A percentile compares a stretch with the other conserved stretches of the same genome.
These are phyloP conservation scores for Albugo candida DNA, from an alignment of 352 stramenopile genomes.

Conservation along the genomic window DNA sequence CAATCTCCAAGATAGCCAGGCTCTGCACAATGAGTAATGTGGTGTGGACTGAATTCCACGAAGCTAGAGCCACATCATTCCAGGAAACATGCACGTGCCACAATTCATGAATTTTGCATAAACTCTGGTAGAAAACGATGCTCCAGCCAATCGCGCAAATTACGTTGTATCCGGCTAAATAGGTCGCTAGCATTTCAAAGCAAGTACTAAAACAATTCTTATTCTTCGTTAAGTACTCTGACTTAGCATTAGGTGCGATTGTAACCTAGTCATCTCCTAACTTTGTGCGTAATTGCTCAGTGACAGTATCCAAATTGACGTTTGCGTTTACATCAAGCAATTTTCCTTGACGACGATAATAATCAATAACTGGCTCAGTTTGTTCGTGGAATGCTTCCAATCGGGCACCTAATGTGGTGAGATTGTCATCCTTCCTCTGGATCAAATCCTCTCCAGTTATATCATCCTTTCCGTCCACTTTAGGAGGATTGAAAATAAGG, in stretches of 20 bases:
- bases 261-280: constrained; percentile 37
- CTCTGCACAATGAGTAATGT: constrained; percentile 83
- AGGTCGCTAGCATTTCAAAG: constrained; percentile 35
- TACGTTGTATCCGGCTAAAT: constrained; percentile 57
- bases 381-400: constrained; percentile 92
- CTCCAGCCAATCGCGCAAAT: constrained; percentile 46
- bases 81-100: constrained; percentile 19
- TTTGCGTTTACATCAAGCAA: constrained; percentile 82
- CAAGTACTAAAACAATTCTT: neutral
- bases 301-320: constrained; percentile 67
- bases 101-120: neutral
- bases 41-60: constrained; percentile 32
- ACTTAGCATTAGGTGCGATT: no score
- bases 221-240: no score
- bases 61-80: constrained; percentile 19
- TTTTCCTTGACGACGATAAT: constrained; percentile 74
- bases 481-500: constrained; percentile 93
- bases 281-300: constrained; percentile 58
- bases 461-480: constrained; percentile 80
- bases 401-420: constrained; percentile 80
- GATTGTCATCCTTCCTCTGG: constrained; percentile 95
- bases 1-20: constrained; percentile 88
- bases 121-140: constrained; percentile 47
- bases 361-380: constrained; percentile 91
- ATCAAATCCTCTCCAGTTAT: constrained; percentile 92